A percentile compares a stretch with the other conserved stretches of the same genome.
phyloP scores from a whole-genome alignment of 257 asterid genomes.

The Catharanthus roseus region DNA sequence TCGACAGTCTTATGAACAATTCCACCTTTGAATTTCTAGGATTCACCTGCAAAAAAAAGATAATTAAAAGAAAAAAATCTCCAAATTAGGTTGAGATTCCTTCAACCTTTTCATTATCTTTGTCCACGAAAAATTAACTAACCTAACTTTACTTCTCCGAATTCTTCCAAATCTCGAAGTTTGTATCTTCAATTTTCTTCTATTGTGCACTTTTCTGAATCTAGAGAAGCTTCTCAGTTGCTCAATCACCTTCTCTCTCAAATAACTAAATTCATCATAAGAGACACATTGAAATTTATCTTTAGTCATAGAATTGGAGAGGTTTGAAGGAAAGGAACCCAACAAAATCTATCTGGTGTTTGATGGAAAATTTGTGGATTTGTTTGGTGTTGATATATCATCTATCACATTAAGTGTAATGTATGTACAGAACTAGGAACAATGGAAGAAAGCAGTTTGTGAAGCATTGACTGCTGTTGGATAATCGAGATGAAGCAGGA shows the following conservation, averaged over 20 bases:
- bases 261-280: conserved; percentile 15
- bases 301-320: not conserved
- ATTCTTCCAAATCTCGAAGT: conserved; percentile 44
- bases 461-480: conserved; percentile 2
- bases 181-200: conserved; percentile 39
- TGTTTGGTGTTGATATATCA: not conserved
- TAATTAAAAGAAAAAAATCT: conserved; percentile 80
- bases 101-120: conserved; percentile 58
- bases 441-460: not conserved
- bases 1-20: conserved; percentile 6
- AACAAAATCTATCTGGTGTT: no score
- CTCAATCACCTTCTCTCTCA: conserved; percentile 36
- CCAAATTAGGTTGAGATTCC: conserved; percentile 77
- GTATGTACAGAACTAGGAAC: not conserved
- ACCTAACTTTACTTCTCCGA: conserved; percentile 36
- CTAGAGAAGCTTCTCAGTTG: conserved; percentile 24
- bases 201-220: conserved; percentile 29
- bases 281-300: conserved; percentile 12
- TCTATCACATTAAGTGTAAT: no score
- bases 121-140: conserved; percentile 38
- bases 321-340: not conserved
- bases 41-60: conserved; percentile 72
- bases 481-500: no score
- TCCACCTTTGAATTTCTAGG: conserved; percentile 45
- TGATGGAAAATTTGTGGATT: not conserved